A percentile compares a stretch with the other conserved stretches of the same genome.
These are phyloP conservation scores for Exserohilum rostratum DNA, from an alignment of 2,329 filamentous ascomycete genomes.

Conservation along the genomic window DNA sequence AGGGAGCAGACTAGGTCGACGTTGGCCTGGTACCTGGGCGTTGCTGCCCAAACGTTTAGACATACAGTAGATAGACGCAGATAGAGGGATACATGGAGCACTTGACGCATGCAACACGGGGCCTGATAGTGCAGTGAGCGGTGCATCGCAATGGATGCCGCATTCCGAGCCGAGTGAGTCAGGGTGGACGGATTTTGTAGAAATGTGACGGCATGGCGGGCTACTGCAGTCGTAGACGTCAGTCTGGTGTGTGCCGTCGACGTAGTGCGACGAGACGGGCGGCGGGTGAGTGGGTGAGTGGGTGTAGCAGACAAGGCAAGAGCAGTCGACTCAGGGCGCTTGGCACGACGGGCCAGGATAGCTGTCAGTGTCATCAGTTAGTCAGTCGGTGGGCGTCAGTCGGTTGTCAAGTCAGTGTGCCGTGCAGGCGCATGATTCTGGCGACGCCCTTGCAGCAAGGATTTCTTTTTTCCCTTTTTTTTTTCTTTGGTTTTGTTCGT, in stretches of 20 bases:
- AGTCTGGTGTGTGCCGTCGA: constrained; percentile 25
- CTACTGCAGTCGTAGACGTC: constrained; percentile 38
- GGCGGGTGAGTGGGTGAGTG: not conserved
- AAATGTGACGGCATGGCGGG: constrained; percentile 25
- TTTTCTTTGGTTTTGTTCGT: constrained; percentile 8
- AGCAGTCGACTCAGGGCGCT: not conserved
- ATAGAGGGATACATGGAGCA: too few relatives aligned
- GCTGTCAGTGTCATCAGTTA: not conserved
- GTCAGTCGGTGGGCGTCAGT: not conserved
- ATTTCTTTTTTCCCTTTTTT: not conserved
- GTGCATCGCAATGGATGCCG: constrained; percentile 39
- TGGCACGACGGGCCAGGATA: not conserved
- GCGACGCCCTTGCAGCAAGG: not conserved
- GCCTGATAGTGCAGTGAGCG: too few relatives aligned
- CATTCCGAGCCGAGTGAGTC: constrained; percentile 27
- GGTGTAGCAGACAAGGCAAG: not conserved
- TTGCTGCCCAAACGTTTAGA: not conserved
- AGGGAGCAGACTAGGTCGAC: constrained; percentile 1
- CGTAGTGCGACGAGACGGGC: constrained; percentile 31
- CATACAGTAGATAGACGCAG: too few relatives aligned
- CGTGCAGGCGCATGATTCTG: not conserved
- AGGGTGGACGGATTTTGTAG: constrained; percentile 37
- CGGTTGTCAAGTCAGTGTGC: not conserved
- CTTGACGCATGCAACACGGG: too few relatives aligned
- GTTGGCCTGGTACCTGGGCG: too few relatives aligned